Conservation (phyloP, 768 basidiomycete species). For the Leccinum rimulosum region DNA sequence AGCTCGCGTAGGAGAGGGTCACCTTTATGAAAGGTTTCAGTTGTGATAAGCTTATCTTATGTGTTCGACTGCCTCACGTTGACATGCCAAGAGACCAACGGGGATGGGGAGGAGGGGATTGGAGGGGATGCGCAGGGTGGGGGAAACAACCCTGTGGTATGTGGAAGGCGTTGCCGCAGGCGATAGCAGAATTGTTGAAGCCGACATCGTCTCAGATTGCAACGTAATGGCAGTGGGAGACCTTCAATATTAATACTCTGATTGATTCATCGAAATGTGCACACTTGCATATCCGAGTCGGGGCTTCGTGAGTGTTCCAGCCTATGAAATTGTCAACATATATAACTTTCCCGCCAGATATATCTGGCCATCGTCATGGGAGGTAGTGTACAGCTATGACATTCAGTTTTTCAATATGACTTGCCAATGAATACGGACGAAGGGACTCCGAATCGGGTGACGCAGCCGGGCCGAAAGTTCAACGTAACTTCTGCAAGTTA, state of each 20-base stretch:
- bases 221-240: no score
- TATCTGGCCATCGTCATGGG: no score
- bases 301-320: no score
- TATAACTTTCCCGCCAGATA: no score
- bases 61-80: slow-evolving; percentile 46
- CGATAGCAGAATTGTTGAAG: slow-evolving; percentile 43
- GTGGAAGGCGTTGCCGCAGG: slow-evolving; percentile 47
- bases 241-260: no score
- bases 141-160: slow-evolving; percentile 66
- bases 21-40: slow-evolving; percentile 38
- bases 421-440: neutral
- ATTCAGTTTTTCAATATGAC: neutral
- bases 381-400: neutral
- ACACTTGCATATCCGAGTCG: no score
- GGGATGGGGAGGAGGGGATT: slow-evolving; percentile 53
- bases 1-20: slow-evolving; percentile 67
- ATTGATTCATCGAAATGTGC: no score
- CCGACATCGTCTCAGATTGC: slow-evolving; percentile 17
- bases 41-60: slow-evolving; percentile 4
- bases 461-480: no score
- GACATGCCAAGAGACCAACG: slow-evolving; percentile 77
- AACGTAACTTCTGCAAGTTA: neutral
- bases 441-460: no score
- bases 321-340: no score
- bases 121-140: slow-evolving; percentile 52